phyloP scores from a whole-genome alignment of 2,329 filamentous ascomycete genomes.

The Aspergillus persii region DNA sequence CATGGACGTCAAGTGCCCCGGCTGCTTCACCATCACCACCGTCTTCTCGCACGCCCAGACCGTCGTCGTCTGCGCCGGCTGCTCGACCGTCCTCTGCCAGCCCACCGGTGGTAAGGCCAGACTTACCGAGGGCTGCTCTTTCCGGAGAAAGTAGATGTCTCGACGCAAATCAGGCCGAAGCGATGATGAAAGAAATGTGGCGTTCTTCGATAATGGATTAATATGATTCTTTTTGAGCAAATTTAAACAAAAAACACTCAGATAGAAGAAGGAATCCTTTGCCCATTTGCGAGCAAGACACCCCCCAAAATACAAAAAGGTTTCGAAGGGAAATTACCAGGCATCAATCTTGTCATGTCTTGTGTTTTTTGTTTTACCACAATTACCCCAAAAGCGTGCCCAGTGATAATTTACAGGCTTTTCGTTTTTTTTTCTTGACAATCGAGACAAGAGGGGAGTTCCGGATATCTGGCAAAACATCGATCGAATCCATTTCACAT shows the following conservation, averaged over 20 bases:
- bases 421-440: slow-evolving; percentile 31
- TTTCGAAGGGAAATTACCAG: slow-evolving; percentile 58
- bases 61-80: slow-evolving; percentile 99
- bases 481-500: slow-evolving; percentile 46
- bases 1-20: slow-evolving; percentile 99
- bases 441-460: slow-evolving; percentile 62
- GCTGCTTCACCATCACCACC: slow-evolving; percentile 99
- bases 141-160: slow-evolving; percentile 91
- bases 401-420: slow-evolving; percentile 24
- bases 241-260: slow-evolving; percentile 22
- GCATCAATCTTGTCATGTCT: slow-evolving; percentile 33
- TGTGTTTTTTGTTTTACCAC: slow-evolving; percentile 18
- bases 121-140: slow-evolving; percentile 99
- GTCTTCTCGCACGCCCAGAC: slow-evolving; percentile 99
- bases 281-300: slow-evolving; percentile 39
- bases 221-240: slow-evolving; percentile 29
- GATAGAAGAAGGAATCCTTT: slow-evolving; percentile 51
- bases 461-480: slow-evolving; percentile 73
- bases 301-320: slow-evolving; percentile 54
- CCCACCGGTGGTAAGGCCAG: slow-evolving; percentile 98
- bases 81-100: slow-evolving; percentile 99
- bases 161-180: slow-evolving; percentile 21
- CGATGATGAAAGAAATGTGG: slow-evolving; percentile 38
- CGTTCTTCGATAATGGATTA: slow-evolving; percentile 32
- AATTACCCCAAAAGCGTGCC: slow-evolving; percentile 43